phyloP scores from a whole-genome alignment of 495 filamentous ascomycete species.

The Penicillium paxilli region DNA sequence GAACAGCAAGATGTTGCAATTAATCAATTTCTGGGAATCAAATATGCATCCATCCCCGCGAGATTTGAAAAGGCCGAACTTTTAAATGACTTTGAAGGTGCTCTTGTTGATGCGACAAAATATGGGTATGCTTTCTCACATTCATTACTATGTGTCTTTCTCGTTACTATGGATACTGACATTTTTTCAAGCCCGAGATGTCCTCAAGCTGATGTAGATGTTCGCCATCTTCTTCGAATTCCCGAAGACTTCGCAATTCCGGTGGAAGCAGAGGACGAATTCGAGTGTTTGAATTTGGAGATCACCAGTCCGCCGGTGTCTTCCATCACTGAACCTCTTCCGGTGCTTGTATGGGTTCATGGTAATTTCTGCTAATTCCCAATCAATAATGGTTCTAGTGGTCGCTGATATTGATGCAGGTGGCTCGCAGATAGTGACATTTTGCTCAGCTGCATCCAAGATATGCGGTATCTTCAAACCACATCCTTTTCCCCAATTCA shows the following conservation, averaged over 20 bases:
- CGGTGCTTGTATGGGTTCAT: constrained; percentile 47
- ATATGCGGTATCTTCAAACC: constrained; percentile 33
- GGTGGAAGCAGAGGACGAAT: constrained; percentile 40
- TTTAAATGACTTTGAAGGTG: constrained; percentile 27
- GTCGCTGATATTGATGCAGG: constrained; percentile 12
- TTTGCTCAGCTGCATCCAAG: constrained; percentile 41
- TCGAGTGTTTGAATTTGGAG: constrained; percentile 46
- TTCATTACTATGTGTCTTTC: no score
- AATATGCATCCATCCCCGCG: constrained; percentile 36
- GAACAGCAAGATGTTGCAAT: constrained; percentile 14
- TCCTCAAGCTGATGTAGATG: constrained; percentile 37
- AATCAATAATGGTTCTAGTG: background rate
- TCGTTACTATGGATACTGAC: no score
- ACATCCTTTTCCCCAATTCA: background rate
- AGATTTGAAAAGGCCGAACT: constrained; percentile 35
- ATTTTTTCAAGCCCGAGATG: constrained; percentile 31
- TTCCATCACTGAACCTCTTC: constrained; percentile 14
- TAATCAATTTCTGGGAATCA: constrained; percentile 38
- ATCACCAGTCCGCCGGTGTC: constrained; percentile 34
- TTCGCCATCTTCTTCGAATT: constrained; percentile 39
- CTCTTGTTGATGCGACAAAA: constrained; percentile 30
- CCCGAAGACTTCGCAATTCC: constrained; percentile 34
- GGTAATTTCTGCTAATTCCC: constrained; percentile 23
- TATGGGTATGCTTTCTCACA: constrained; percentile 30
- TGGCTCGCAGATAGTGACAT: constrained; percentile 41